Evolutionary conservation across 2,329 filamentous ascomycete species (phyloP), one percentile per base, ranked within the genome.

Genomic region (Verticillium nonalfalfae): DNA sequence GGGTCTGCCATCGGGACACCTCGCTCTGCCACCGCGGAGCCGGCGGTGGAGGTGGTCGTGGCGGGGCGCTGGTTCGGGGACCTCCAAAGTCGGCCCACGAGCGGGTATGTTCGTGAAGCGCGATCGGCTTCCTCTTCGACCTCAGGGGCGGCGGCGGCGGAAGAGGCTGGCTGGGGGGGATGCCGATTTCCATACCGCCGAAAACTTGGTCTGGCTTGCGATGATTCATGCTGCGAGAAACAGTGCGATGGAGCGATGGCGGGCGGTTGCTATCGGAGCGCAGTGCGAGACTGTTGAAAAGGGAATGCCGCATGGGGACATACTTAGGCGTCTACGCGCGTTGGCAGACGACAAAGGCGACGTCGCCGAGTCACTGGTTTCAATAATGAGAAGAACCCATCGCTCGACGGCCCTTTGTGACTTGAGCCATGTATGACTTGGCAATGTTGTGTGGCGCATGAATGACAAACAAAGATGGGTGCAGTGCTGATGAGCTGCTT

Each of bases 101-200:
- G 18, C 45, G n/a, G 15, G 3, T 4, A 59, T 60, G 52, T 13
- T 70, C 70, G 9, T 69, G 57, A 5, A 68, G 67, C 15, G 71
- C 71, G 3, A 73, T 63, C 4, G 69, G 66, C 52, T 66, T 72
- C 45, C 56, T 67, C 40, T 66, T 73, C 72, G n/a, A 55, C 60
- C 31, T 54, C 9, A 63, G 63, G 21, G 62, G 59, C 59, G 63
- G 66, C 34, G 35, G 35, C 35, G 5, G 35, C 35, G 35, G 35
- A 14, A 67, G 60, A 60, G 64, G 58, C 33, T 62, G 57, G 14
- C 62, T 62, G 1, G 66, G 67, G 11, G 67, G 64, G 31, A 65
- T 58, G 18, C 59, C 62, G 36, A 65, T 64, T 58, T 68, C 67
- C 66, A 68, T 62, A 13, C 61, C 64, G 40, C 55, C 55, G 45